Base-by-base conservation (phyloP, 306 rosid species). In the Vigna trinervia region DNA sequence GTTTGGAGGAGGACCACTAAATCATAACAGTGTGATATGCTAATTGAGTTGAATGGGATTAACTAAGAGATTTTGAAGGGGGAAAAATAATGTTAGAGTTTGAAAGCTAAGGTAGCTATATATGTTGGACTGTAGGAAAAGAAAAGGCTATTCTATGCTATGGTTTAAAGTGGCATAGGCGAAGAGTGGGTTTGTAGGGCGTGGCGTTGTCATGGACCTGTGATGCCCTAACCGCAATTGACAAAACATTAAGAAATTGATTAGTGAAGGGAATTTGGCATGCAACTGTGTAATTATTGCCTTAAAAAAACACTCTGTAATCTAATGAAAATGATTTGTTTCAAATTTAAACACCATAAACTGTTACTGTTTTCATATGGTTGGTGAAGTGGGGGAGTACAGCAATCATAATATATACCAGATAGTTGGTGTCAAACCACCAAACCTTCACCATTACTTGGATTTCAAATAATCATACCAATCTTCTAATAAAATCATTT, bases 21-120 rank as follows among this genome's bases (percentile, higher is more conserved):
- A 91, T 93, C 93, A 85, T 82, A 91, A 86, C 87, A 89, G 88
- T 91, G 80, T 83, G 87, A 86, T 83, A 80, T 91, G 90, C 69
- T 87, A 69, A 93, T 86, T 83, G 89, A 86, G 85, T 79, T 83
- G 89, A 69, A 68, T 76, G 82, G 66, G 71, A 82, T 77, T 73
- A 85, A 84, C 78, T 77, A 87, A 74, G 73, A 78, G n/a, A 78
- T 84, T 77, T 82, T 79, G 60, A 34, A 71, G 62, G 67, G 69
- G 22, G 15, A 61, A 52, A 61, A 52, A 50, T 45, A 57, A 68
- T 28, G 4, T 41, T 73, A 47, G 77, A 54, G 73, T 69, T 85
- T 60, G 69, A 80, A 82, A 79, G 77, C 63, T 85, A 80, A 80
- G 76, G 56, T 84, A 80, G 69, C 63, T 87, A 17, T 17, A 17